These are phyloP conservation scores for California macrophylla DNA, from an alignment of 441 rosid genomes.

Conservation along the genomic window DNA sequence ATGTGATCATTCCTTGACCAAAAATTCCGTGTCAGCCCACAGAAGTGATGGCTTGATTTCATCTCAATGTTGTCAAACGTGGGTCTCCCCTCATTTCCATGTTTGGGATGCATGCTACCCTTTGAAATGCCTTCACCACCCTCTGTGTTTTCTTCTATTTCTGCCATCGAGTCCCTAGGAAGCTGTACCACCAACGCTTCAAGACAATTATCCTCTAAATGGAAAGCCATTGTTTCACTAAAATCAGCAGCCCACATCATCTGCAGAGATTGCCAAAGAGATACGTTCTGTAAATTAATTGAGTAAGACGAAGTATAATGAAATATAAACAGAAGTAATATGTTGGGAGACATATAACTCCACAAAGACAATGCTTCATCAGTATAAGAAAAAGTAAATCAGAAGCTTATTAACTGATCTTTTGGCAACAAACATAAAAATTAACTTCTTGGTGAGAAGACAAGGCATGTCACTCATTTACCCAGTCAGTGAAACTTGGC, in stretches of 20 bases:
- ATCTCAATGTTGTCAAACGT: conserved; percentile 33
- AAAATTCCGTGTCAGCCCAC: conserved; percentile 65
- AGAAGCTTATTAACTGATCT: background rate
- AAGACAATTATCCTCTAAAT: conserved; percentile 58
- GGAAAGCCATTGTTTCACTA: conserved; percentile 47
- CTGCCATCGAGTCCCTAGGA: conserved; percentile 37
- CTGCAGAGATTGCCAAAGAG: conserved; percentile 30
- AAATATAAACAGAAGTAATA: background rate
- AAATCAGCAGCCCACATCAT: conserved; percentile 99
- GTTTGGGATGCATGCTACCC: conserved; percentile 33
- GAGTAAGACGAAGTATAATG: background rate
- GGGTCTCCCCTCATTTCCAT: conserved; percentile 31
- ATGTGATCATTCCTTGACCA: conserved; percentile 55
- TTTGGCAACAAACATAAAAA: background rate
- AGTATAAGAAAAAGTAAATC: background rate
- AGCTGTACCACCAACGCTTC: conserved; percentile 57
- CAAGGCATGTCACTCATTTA: background rate
- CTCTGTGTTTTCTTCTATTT: conserved; percentile 34
- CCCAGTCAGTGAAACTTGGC: background rate
- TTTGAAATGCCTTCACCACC: conserved; percentile 35
- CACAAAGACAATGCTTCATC: background rate
- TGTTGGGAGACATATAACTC: background rate
- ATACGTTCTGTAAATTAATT: background rate
- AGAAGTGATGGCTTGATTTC: conserved; percentile 50
- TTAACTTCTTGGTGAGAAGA: background rate